Evolutionary conservation across 768 basidiomycete genomes (phyloP), one percentile per base, ranked within the genome.

Genomic region (Tephrocybe sp.): DNA sequence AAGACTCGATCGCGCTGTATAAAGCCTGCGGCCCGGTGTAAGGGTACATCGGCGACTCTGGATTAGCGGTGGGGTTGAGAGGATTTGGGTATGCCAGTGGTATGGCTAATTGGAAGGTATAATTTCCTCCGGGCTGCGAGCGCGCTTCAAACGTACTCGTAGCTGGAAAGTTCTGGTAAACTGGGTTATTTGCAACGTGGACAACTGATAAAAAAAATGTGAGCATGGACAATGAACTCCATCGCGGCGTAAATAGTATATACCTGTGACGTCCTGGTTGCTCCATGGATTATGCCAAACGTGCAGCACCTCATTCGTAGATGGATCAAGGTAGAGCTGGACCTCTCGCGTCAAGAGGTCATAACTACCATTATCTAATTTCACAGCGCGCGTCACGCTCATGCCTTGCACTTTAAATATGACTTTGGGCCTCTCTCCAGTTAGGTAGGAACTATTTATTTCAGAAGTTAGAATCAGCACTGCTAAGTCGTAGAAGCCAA

Each of bases 381-480:
- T 56, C 41, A 52, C 53, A 0, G 47, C 53, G 18, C 57, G 52
- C 5, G 60, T 54, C 19, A 56, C 18, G 25, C 56, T 61, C 60
- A 61, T 61, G 9, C 57, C 60, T 18, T 48, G 50, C 8, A 58
- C 57, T n/a, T 58, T 61, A 51, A 61, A 61, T 16, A 52, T 24
- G 12, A 61, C 46, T 13, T 49, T 16, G 2, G 57, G 60, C 7
- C 25, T 24, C 9, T 56, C 52, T 22, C 60, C 55, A 12, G 57
- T 48, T 39, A 43, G 52, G 34, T 58, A 60, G 15, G 53, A 58
- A 11, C 57, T 60, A n/a, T n/a, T n/a, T n/a, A n/a, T n/a, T n/a
- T n/a, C n/a, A 41, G 25, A 15, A 37, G 5, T 8, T 6, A n/a
- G n/a, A 12, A 7, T 37, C 8, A 37, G 36, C 9, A 11, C 5